These are phyloP conservation scores for Tolypocladium pustulatum DNA, from an alignment of 2,329 filamentous ascomycete species.

Conservation along the genomic window DNA sequence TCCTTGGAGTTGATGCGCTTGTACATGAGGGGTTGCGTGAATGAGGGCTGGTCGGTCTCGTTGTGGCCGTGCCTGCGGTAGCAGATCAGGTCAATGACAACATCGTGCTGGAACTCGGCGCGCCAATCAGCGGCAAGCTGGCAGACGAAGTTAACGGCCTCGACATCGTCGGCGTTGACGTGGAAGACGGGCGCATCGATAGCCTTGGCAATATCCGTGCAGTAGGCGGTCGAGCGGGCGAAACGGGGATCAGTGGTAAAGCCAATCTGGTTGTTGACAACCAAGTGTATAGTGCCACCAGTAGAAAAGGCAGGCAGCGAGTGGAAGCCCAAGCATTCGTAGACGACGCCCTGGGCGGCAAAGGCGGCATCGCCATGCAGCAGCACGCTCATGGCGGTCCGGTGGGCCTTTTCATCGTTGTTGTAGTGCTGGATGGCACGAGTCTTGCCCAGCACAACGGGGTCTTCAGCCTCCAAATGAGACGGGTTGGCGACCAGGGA, in stretches of 20 bases:
- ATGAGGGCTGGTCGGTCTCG: conserved; percentile 97
- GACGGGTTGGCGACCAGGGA: conserved; percentile 97
- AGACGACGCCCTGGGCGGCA: conserved; percentile 92
- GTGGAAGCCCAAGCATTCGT: conserved; percentile 97
- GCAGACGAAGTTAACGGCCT: conserved; percentile 97
- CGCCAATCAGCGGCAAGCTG: conserved; percentile 96
- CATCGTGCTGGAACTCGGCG: conserved; percentile 96
- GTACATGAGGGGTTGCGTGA: conserved; percentile 99
- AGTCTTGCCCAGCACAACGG: conserved; percentile 94
- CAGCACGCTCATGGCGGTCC: conserved; percentile 87
- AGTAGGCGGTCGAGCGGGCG: conserved; percentile 94
- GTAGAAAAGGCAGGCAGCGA: conserved; percentile 93
- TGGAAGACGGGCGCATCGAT: conserved; percentile 98
- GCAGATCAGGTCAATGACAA: conserved; percentile 96
- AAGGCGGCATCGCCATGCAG: conserved; percentile 97
- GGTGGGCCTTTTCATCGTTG: conserved; percentile 82
- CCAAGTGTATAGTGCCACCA: conserved; percentile 89
- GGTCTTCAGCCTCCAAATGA: conserved; percentile 95
- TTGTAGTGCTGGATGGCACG: conserved; percentile 98
- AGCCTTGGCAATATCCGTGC: conserved; percentile 97
- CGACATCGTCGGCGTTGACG: conserved; percentile 96
- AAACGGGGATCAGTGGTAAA: conserved; percentile 98
- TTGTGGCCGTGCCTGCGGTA: conserved; percentile 99
- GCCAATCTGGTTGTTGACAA: conserved; percentile 99
- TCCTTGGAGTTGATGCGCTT: conserved; percentile 85